Conservation (phyloP, 2,329 filamentous ascomycete genomes). For the Colletotrichum spaethianum region DNA sequence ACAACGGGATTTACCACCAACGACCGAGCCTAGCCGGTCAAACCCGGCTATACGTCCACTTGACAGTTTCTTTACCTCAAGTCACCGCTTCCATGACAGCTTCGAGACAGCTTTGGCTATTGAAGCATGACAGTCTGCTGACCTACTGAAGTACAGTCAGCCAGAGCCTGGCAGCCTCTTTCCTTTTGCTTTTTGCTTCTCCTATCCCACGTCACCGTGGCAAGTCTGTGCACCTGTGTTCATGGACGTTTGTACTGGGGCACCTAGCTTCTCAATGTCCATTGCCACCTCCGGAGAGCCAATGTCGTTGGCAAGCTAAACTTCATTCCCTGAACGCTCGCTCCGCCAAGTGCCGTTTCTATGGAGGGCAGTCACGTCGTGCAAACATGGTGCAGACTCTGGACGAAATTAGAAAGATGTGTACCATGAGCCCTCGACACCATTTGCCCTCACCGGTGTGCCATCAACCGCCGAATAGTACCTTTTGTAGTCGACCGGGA, state of each 20-base stretch:
- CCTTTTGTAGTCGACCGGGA: constrained; percentile 1
- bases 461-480: neutral
- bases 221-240: neutral
- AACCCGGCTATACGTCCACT: neutral
- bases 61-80: neutral
- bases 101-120: neutral
- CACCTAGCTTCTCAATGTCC: neutral
- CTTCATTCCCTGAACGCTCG: neutral
- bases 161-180: neutral
- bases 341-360: neutral
- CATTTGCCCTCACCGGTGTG: neutral
- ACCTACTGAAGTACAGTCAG: too few relatives aligned
- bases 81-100: neutral
- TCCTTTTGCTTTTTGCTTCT: neutral
- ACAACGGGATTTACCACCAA: neutral
- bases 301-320: neutral
- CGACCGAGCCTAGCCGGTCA: neutral
- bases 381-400: constrained; percentile 2
- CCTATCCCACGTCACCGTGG: neutral
- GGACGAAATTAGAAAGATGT: neutral
- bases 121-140: neutral
- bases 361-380: neutral
- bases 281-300: too few relatives aligned
- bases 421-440: neutral
- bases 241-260: neutral